Evolutionary conservation across 169 alveolate genomes (phyloP).

Genomic region (Plasmodium billcollinsi): DNA sequence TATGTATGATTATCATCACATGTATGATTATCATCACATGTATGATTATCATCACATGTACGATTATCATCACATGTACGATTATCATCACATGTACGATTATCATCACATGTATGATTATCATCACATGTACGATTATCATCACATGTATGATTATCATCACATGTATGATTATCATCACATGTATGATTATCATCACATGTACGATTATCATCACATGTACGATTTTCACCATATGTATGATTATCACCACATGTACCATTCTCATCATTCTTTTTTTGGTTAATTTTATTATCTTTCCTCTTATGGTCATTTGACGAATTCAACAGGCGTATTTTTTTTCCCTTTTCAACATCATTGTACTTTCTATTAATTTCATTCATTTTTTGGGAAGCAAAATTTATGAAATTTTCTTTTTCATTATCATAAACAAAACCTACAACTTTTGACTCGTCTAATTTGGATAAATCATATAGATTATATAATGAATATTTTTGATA

Average conservation of each 20-base stretch:
- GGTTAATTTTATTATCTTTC: neutral
- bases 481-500: conserved; percentile 42
- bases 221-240: neutral
- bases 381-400: conserved; percentile 55
- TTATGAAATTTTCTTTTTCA: conserved; percentile 11
- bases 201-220: neutral
- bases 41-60: neutral
- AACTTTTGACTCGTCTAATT: conserved; percentile 23
- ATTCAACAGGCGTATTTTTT: conserved; percentile 18
- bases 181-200: neutral
- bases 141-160: neutral
- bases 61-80: neutral
- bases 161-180: neutral
- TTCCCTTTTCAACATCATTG: conserved; percentile 20
- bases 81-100: neutral
- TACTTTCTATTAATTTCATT: conserved; percentile 52
- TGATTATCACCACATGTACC: neutral
- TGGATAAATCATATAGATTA: conserved; percentile 4
- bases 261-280: neutral
- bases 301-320: neutral
- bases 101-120: neutral
- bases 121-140: neutral
- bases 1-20: too few species aligned
- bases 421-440: conserved; percentile 26
- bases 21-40: too few species aligned